A percentile compares a stretch with the other conserved stretches of the same genome.
These are phyloP conservation scores for Quercus tomentella DNA, from an alignment of 331 rosid genomes.

Conservation along the genomic window DNA sequence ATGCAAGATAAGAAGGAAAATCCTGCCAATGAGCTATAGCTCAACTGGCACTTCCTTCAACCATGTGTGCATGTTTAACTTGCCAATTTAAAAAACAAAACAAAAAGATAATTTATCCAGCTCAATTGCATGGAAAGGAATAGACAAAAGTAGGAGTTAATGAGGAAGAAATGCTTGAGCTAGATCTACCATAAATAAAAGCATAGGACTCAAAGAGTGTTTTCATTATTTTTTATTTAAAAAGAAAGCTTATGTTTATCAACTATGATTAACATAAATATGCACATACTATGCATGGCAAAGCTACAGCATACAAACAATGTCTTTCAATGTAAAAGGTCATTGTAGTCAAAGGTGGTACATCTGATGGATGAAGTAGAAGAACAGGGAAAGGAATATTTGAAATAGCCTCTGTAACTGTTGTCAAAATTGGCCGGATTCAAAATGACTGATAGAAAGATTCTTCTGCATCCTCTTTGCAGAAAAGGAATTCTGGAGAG, in stretches of 20 bases:
- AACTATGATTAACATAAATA: neutral
- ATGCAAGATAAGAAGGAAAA: no score
- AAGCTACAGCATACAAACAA: neutral
- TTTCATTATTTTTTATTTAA: neutral
- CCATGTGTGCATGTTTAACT: no score
- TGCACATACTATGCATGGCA: neutral
- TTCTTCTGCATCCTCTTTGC: neutral
- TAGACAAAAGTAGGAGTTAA: neutral
- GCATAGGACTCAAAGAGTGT: neutral
- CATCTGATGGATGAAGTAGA: neutral
- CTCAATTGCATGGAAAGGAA: neutral
- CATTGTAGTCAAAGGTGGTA: no score
- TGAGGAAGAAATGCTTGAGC: neutral
- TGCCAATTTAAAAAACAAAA: no score
- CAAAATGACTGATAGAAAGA: neutral
- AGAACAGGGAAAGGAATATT: neutral
- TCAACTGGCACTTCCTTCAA: no score
- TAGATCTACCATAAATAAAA: neutral
- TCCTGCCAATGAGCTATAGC: no score
- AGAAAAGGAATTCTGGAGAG: neutral
- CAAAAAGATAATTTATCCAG: neutral
- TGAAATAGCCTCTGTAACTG: neutral
- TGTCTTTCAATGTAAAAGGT: no score
- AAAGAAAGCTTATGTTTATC: neutral
- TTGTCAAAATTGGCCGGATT: neutral